phyloP scores from a whole-genome alignment of 257 asterid genomes.

The Ophiorrhiza pumila region DNA sequence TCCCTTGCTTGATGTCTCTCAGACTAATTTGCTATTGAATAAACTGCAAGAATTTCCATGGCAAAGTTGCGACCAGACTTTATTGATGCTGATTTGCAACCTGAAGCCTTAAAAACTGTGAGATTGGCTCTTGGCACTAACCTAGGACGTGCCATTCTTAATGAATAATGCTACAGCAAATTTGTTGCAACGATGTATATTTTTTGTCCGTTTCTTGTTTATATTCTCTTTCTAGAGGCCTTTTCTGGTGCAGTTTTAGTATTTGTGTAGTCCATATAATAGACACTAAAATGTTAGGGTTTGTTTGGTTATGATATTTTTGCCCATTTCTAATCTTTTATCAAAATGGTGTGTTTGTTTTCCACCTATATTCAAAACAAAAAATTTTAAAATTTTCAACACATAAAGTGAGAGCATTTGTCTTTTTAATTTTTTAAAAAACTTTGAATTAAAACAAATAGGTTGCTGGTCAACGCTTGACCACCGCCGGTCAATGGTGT shows the following conservation, averaged over 20 bases:
- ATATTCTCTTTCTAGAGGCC: background rate
- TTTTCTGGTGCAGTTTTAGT: background rate
- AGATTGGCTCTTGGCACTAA: constrained; percentile 84
- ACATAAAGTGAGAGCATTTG: background rate
- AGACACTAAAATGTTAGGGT: background rate
- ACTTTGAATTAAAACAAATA: no score
- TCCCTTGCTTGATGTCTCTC: constrained; percentile 67
- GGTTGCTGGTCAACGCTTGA: no score
- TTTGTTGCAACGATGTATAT: background rate
- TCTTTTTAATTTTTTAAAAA: no score
- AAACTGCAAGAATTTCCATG: constrained; percentile 86
- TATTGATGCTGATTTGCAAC: constrained; percentile 56
- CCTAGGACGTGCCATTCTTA: constrained; percentile 82
- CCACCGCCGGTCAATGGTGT: no score
- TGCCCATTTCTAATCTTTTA: no score
- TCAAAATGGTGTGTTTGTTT: no score
- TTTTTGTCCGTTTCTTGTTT: no score
- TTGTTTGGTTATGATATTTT: no score
- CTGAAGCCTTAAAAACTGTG: constrained; percentile 72
- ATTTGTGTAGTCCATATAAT: background rate
- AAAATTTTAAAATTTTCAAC: background rate
- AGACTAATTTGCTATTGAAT: constrained; percentile 65
- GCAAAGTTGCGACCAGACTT: constrained; percentile 79
- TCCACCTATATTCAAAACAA: background rate
- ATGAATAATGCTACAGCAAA: constrained; percentile 40